Conservation (phyloP, 768 basidiomycete species). For the Galerina marginata region DNA sequence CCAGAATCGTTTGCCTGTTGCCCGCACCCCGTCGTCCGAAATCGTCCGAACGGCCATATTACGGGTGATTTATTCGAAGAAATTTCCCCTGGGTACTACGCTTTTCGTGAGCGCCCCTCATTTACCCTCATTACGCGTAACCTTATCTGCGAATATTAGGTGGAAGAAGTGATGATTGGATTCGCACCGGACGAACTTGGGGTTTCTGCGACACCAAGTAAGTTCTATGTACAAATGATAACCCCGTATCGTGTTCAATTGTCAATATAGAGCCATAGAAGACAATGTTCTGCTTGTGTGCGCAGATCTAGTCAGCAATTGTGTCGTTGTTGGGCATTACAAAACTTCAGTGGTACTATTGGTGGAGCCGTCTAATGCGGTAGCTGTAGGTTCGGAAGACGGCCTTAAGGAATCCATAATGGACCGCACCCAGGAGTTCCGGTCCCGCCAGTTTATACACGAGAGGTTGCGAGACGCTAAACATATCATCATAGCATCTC, state of each 20-base stretch:
- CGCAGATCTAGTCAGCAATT: conserved; percentile 33
- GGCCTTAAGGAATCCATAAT: conserved; percentile 29
- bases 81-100: conserved; percentile 51
- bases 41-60: conserved; percentile 66
- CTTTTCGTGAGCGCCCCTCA: conserved; percentile 35
- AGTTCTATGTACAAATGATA: conserved; percentile 24
- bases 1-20: conserved; percentile 62
- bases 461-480: conserved; percentile 29
- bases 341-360: conserved; percentile 33
- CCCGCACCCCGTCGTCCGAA: conserved; percentile 55
- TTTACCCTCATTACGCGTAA: not conserved
- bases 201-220: conserved; percentile 72
- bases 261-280: conserved; percentile 33
- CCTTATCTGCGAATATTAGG: conserved; percentile 21
- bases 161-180: conserved; percentile 76
- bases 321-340: conserved; percentile 38
- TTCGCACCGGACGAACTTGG: conserved; percentile 66
- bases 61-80: conserved; percentile 74
- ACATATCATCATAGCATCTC: conserved; percentile 26
- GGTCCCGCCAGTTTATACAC: conserved; percentile 27
- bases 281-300: conserved; percentile 34
- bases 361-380: conserved; percentile 26
- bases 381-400: conserved; percentile 3
- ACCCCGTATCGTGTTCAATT: not conserved
- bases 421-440: conserved; percentile 28